These are phyloP conservation scores for Persicaria maculosa DNA, from an alignment of 148 eudicot species.

Conservation along the genomic window DNA sequence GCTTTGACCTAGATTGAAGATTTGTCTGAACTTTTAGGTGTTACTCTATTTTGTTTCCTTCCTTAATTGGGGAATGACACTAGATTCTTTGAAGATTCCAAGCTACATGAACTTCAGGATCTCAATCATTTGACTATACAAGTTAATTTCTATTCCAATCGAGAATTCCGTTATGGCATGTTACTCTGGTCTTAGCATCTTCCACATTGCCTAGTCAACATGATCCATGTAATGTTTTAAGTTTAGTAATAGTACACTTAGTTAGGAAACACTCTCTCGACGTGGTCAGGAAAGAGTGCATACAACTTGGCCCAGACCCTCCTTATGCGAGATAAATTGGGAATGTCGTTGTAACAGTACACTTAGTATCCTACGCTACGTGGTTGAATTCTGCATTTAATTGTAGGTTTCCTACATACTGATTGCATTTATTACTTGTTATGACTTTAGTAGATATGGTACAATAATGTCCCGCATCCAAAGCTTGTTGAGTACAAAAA, in stretches of 20 bases:
- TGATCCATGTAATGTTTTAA: not conserved
- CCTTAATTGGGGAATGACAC: not conserved
- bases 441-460: conserved; percentile 60
- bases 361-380: not conserved
- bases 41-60: not conserved
- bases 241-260: not conserved
- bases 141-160: too few species aligned
- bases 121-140: too few species aligned
- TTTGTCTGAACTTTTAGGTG: not conserved
- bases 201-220: not conserved
- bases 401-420: not conserved
- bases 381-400: not conserved
- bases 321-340: too few species aligned
- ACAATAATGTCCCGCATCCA: conserved; percentile 90
- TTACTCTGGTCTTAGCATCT: not conserved
- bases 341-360: not conserved
- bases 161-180: not conserved
- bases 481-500: conserved; percentile 98
- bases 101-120: too few species aligned
- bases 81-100: too few species aligned
- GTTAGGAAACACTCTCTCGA: too few species aligned
- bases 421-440: not conserved
- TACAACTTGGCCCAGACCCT: not conserved
- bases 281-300: too few species aligned
- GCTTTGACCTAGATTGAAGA: not conserved